phyloP scores from a whole-genome alignment of 306 rosid genomes.

The Sicyos baderoa region DNA sequence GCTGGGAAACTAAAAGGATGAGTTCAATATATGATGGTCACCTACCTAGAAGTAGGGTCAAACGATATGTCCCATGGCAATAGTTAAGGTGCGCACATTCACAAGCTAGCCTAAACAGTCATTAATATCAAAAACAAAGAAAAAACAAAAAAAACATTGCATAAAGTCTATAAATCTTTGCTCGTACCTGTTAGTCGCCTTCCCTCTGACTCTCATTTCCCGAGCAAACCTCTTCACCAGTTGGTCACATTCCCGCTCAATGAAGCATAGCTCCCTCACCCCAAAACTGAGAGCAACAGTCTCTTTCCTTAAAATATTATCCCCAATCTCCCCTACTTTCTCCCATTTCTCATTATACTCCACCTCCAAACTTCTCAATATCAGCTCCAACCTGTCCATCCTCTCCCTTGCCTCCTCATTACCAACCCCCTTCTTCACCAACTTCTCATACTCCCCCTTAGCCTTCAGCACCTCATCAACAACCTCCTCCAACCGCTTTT shows the following conservation, averaged over 20 bases:
- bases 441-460: constrained; percentile 33
- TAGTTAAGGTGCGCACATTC: no score
- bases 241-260: constrained; percentile 76
- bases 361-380: constrained; percentile 40
- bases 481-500: constrained; percentile 35
- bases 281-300: constrained; percentile 61
- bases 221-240: constrained; percentile 51
- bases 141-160: background rate
- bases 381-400: constrained; percentile 37
- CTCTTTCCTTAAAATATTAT: constrained; percentile 49
- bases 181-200: constrained; percentile 41
- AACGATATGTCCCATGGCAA: no score
- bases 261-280: constrained; percentile 61
- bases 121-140: no score
- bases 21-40: no score
- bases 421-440: constrained; percentile 25
- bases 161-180: background rate
- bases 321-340: constrained; percentile 50
- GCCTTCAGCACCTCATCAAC: constrained; percentile 30
- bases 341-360: constrained; percentile 52
- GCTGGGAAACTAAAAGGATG: no score
- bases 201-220: constrained; percentile 35
- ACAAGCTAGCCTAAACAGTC: no score
- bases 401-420: constrained; percentile 31
- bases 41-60: no score